Evolutionary conservation across 1,284 basidiomycete genomes (phyloP).

Genomic region (Mycena sp.): DNA sequence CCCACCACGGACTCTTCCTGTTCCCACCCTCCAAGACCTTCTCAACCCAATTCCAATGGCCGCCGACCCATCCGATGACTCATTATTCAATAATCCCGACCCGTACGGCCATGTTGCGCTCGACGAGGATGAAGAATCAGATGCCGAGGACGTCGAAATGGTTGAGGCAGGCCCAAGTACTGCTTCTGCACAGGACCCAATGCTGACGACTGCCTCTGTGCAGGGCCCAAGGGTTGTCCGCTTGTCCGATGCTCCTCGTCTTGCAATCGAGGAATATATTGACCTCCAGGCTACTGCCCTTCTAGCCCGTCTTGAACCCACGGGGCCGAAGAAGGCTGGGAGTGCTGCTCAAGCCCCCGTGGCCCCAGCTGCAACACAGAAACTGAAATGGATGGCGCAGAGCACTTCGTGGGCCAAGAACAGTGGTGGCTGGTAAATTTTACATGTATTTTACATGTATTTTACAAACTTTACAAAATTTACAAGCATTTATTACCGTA

Average conservation of each 20-base stretch:
- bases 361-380: background rate
- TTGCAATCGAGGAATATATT: conserved; percentile 1
- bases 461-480: conserved; percentile 8
- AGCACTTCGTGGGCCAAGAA: background rate
- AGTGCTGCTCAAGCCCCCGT: background rate
- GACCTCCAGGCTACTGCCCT: background rate
- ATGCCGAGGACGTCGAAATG: too few species aligned
- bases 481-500: conserved; percentile 10
- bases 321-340: background rate
- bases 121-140: background rate
- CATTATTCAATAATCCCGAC: background rate
- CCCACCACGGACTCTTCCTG: background rate
- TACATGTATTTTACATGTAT: background rate
- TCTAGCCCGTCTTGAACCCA: background rate
- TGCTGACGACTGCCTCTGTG: too few species aligned
- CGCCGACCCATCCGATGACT: background rate
- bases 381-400: conserved; percentile 1
- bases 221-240: background rate
- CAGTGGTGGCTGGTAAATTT: conserved; percentile 8
- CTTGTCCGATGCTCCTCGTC: background rate
- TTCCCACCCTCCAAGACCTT: background rate
- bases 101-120: background rate
- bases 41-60: background rate
- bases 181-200: too few species aligned
- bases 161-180: too few species aligned